These are phyloP conservation scores for Flaveria bidentis DNA, from an alignment of 129 eudicot species.

Conservation along the genomic window DNA sequence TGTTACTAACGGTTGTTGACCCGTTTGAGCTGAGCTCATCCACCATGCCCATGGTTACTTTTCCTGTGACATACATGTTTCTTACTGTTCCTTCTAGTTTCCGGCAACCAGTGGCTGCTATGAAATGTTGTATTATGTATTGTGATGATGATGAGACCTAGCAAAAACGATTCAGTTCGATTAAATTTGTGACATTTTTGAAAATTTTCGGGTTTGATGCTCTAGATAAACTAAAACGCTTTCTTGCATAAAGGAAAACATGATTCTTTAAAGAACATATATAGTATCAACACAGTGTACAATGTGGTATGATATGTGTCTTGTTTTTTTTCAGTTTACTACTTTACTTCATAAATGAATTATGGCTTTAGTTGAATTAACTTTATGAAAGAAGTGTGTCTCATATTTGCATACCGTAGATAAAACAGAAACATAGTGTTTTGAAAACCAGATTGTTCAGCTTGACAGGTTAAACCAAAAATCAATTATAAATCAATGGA, in stretches of 20 bases:
- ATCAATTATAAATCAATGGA: background rate
- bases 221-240: conserved; percentile 3
- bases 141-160: conserved; percentile 91
- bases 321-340: too few species aligned
- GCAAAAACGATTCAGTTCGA: conserved; percentile 6
- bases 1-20: conserved; percentile 33
- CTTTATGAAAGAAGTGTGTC: too few species aligned
- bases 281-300: background rate
- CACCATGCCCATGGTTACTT: conserved; percentile 75
- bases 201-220: background rate
- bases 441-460: background rate
- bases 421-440: background rate
- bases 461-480: background rate
- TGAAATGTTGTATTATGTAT: conserved; percentile 92
- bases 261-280: conserved; percentile 1
- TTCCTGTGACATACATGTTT: conserved; percentile 84
- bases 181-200: background rate
- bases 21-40: conserved; percentile 68
- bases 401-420: too few species aligned
- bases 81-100: conserved; percentile 77
- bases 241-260: background rate
- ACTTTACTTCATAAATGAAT: too few species aligned
- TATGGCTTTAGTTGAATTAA: too few species aligned
- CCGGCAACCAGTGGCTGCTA: conserved; percentile 90
- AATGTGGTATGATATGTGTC: background rate